A percentile compares a stretch with the other conserved stretches of the same genome.
Conservation (phyloP, 495 filamentous ascomycete species). For the Annulohypoxylon stygium region DNA sequence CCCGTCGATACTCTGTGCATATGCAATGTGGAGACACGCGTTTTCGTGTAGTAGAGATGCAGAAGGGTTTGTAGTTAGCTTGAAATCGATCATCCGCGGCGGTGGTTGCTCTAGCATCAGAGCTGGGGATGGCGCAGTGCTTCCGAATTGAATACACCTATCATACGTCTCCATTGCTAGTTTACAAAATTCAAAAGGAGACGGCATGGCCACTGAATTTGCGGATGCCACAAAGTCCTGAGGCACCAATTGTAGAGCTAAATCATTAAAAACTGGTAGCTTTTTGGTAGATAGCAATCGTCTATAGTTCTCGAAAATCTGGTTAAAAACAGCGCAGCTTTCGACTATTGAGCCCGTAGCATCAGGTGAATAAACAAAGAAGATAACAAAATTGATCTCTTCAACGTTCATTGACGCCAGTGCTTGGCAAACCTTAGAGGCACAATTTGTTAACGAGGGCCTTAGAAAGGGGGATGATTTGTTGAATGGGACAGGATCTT, state of each 20-base stretch:
- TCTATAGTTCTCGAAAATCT: conserved; percentile 78
- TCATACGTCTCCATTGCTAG: conserved; percentile 90
- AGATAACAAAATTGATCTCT: conserved; percentile 80
- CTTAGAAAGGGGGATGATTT: conserved; percentile 52
- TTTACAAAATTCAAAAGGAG: conserved; percentile 73
- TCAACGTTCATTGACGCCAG: conserved; percentile 52
- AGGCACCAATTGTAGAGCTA: conserved; percentile 88
- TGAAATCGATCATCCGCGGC: conserved; percentile 83
- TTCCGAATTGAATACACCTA: conserved; percentile 74
- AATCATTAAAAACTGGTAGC: conserved; percentile 68
- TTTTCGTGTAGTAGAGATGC: conserved; percentile 85
- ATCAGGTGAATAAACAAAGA: conserved; percentile 82
- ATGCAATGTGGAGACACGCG: conserved; percentile 86
- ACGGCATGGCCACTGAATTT: conserved; percentile 73
- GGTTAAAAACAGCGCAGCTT: conserved; percentile 82
- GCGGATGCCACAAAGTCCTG: conserved; percentile 75
- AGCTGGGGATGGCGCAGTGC: conserved; percentile 68
- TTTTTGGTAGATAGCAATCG: conserved; percentile 65
- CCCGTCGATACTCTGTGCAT: conserved; percentile 82
- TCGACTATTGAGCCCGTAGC: conserved; percentile 74
- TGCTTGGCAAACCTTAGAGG: conserved; percentile 53
- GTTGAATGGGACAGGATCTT: conserved; percentile 50
- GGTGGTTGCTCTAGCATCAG: conserved; percentile 79
- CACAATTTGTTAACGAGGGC: conserved; percentile 43
- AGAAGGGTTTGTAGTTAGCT: conserved; percentile 73